phyloP scores from a whole-genome alignment of 345 rosid genomes.

The Populus simonii region DNA sequence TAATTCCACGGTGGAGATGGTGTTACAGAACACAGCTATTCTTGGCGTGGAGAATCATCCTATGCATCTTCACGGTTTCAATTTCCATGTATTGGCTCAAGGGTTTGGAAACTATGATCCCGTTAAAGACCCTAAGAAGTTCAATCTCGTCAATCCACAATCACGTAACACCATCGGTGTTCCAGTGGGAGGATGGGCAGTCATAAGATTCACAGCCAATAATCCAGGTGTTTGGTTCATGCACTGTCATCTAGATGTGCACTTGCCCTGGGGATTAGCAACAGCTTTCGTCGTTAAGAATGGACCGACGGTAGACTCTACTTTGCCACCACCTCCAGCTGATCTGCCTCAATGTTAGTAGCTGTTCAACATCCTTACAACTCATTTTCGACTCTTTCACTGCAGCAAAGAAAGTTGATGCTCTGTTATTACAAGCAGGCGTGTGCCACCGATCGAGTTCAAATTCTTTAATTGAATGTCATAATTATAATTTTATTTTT shows the following conservation, averaged over 20 bases:
- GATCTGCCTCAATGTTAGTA: conserved; percentile 27
- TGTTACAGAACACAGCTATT: conserved; percentile 72
- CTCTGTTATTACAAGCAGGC: too few relatives aligned
- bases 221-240: conserved; percentile 59
- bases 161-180: conserved; percentile 69
- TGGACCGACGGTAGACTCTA: conserved; percentile 16
- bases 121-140: conserved; percentile 37
- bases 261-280: conserved; percentile 26
- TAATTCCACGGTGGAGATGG: conserved; percentile 68
- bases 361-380: background rate
- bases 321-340: conserved; percentile 32
- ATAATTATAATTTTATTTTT: too few relatives aligned
- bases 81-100: conserved; percentile 81
- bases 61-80: conserved; percentile 76
- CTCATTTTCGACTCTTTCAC: too few relatives aligned
- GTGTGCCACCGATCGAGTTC: too few relatives aligned
- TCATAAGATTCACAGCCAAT: conserved; percentile 65
- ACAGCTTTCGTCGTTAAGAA: conserved; percentile 14
- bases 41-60: conserved; percentile 69
- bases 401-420: too few relatives aligned
- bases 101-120: conserved; percentile 82
- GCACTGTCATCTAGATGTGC: conserved; percentile 32
- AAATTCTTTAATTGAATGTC: too few relatives aligned
- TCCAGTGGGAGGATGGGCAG: conserved; percentile 46
- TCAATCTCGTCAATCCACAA: conserved; percentile 64